These are phyloP conservation scores for Hypericum perforatum DNA, from an alignment of 345 rosid genomes.

Conservation along the genomic window DNA sequence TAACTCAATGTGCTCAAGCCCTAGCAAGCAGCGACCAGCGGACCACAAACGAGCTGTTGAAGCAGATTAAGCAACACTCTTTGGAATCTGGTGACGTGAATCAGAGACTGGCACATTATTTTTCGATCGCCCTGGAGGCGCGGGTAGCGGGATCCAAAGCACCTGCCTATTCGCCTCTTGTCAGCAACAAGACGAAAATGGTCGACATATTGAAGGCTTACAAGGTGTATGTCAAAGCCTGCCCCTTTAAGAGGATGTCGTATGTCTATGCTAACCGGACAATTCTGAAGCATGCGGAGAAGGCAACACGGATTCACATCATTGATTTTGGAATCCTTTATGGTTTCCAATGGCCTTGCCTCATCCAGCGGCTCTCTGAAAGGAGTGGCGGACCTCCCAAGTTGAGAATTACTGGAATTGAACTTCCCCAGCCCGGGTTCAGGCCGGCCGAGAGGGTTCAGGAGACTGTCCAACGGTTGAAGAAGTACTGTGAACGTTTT, in stretches of 20 bases:
- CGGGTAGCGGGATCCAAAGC: slow-evolving; percentile 41
- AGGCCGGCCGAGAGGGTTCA: slow-evolving; percentile 59
- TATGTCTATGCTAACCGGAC: slow-evolving; percentile 35
- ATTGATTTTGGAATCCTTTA: slow-evolving; percentile 70
- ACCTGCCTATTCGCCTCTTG: slow-evolving; percentile 17
- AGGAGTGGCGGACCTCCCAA: slow-evolving; percentile 41
- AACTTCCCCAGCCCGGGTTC: slow-evolving; percentile 78
- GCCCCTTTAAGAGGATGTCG: slow-evolving; percentile 46
- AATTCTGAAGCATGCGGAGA: slow-evolving; percentile 33
- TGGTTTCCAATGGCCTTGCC: slow-evolving; percentile 87
- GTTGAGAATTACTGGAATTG: slow-evolving; percentile 66
- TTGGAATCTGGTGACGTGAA: slow-evolving; percentile 45
- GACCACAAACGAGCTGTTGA: slow-evolving; percentile 42
- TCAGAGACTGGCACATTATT: slow-evolving; percentile 57
- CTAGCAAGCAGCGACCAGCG: slow-evolving; percentile 47
- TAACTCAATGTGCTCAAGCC: slow-evolving; percentile 67
- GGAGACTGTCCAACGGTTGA: slow-evolving; percentile 55
- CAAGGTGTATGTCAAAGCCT: slow-evolving; percentile 35
- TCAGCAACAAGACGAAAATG: slow-evolving; percentile 28
- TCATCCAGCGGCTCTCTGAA: slow-evolving; percentile 43
- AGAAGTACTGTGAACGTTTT: slow-evolving; percentile 46
- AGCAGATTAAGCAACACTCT: slow-evolving; percentile 58
- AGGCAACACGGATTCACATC: slow-evolving; percentile 52
- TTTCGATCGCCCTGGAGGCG: slow-evolving; percentile 52
- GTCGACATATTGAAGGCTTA: slow-evolving; percentile 48